phyloP scores from a whole-genome alignment of 1,284 basidiomycete species.

The Ceratobasidium sp. region DNA sequence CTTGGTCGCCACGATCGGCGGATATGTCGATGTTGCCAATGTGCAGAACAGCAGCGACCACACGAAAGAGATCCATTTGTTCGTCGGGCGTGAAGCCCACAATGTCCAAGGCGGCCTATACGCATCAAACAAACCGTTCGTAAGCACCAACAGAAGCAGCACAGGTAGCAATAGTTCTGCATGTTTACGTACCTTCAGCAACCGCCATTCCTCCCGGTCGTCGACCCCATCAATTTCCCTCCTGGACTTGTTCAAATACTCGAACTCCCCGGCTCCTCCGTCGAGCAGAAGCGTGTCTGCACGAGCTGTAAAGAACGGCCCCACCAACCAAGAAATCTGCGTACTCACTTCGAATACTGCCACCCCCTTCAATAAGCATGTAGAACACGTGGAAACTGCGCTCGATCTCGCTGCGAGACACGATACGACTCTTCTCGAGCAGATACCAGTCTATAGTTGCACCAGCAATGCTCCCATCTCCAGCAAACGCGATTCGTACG shows the following conservation, averaged over 20 bases:
- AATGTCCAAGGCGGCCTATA: conserved; percentile 79
- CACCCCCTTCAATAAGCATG: conserved; percentile 81
- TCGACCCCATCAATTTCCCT: conserved; percentile 95
- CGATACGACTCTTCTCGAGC: conserved; percentile 96
- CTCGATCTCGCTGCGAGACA: conserved; percentile 87
- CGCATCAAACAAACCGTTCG: background rate
- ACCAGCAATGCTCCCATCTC: conserved; percentile 94
- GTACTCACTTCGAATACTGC: conserved; percentile 69
- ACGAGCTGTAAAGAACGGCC: background rate
- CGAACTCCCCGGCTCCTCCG: conserved; percentile 83
- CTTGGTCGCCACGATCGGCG: conserved; percentile 87
- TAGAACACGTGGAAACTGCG: conserved; percentile 98
- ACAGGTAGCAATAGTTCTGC: conserved; percentile 10
- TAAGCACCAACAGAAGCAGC: background rate
- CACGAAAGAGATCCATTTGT: conserved; percentile 93
- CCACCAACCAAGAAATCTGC: background rate
- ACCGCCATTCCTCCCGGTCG: conserved; percentile 88
- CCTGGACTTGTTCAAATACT: conserved; percentile 90
- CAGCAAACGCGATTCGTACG: conserved; percentile 94
- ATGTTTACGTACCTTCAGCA: conserved; percentile 69
- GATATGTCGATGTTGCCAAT: conserved; percentile 93
- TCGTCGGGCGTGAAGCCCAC: conserved; percentile 89
- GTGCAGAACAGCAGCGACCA: conserved; percentile 93
- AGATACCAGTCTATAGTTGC: conserved; percentile 99
- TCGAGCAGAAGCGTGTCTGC: conserved; percentile 81